Base-by-base conservation (phyloP, 306 rosid species). In the Prunus mongolica region DNA sequence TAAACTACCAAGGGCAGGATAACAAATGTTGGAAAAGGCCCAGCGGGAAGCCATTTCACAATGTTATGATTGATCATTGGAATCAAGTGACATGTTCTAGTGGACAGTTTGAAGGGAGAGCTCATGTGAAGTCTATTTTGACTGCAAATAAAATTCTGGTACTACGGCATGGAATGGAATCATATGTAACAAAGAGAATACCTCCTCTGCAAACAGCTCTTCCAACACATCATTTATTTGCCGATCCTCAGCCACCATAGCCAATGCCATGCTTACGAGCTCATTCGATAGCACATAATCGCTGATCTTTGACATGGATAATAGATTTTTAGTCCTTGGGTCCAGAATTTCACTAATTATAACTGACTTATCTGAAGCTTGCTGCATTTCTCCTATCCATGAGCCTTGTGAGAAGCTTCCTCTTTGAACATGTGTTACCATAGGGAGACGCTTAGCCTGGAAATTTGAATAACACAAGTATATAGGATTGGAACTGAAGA, bases 251-350 rank as follows among this genome's bases (percentile, higher is more conserved):
- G 95, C 85, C 72, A 93, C 97, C 98, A 93, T 93, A 66, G 98
- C 98, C 71, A 93, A 80, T 76, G 98, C 98, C 98, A 93, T 93
- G 90, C 98, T 93, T 80, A 93, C 97, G 27, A 93, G 98, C 79
- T 91, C 95, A 79, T 93, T 93, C 38, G 98, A 93, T 79, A 93
- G 81, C 82, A 93, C 96, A 82, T 93, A 93, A 81, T 93, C 93
- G 47, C 98, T 93, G 81, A 93, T 93, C 85, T 84, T 91, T 67
- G 98, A 93, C 96, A 93, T 84, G 61, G 96, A 87, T 74, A 93
- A 76, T 51, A 93, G 85, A 80, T 93, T 93, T 84, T 93, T 93
- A 2, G 98, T 93, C 89, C 98, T 93, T 20, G 95, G 98, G 78
- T 89, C 98, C 87, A 91, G 82, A 80, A 91, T 93, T 83, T 93